Base-by-base conservation (phyloP, 2,329 filamentous ascomycete species). In the Aspergillus sp. region DNA sequence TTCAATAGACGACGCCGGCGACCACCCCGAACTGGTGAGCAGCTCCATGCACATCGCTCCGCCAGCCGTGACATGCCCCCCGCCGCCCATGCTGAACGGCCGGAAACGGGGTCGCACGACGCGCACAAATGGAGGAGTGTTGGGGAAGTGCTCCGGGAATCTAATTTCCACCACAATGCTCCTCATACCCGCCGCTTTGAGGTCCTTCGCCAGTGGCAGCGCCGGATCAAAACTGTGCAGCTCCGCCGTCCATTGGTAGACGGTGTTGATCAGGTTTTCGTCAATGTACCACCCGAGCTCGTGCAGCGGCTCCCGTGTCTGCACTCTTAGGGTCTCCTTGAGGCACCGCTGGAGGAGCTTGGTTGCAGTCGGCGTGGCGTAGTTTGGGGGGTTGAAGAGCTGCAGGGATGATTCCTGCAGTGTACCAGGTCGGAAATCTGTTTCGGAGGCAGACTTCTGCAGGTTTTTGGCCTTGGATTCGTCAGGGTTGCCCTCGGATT, bases 191-290 rank as follows among this genome's bases (percentile, higher is more conserved):
- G 64, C 67, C 2, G 53, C 47, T 53, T 78, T 75, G 75, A 94
- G 85, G 50, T 94, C 86, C 33, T 71, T 52, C 0, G 82, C 78
- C 1, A 95, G 66, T 1, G 82, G 83, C 0, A 91, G 67, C 1
- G 62, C 54, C 0, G 63, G 42, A 15, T 86, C 80, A 48, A 94
- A 93, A 26, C 80, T 84, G 55, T 94, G 88, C 1, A 95, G 65
- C 55, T 94, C 83, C 4, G 93, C 78, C 37, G 93, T 86, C 86
- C 86, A 93, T 49, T 93, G 86, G 49, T 91, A 94, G 40, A 86
- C 69, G 48, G 88, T 93, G 14, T 64, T 71, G 24, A 88, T 65
- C 30, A 74, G 71, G 4, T 67, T 64, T 10, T 70, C 61, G 48
- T 93, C 74, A 34, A 93, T 78, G 50, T 85, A 86, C 86, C 86